Evolutionary conservation across 2,329 filamentous ascomycete species (phyloP).

Genomic region (Penicillium sp.): DNA sequence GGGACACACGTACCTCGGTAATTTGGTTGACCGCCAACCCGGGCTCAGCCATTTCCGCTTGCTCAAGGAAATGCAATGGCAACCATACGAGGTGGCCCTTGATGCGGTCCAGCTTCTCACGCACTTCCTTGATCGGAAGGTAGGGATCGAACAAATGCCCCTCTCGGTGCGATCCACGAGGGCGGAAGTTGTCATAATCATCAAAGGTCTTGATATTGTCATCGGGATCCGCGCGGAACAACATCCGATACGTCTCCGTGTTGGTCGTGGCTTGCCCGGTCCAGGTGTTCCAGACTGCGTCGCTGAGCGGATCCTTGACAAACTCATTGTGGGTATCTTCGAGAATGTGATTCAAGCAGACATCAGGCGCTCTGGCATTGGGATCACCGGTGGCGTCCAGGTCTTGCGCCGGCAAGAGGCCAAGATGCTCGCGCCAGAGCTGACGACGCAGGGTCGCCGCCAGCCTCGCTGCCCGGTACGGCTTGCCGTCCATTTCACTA

Average conservation of each 20-base stretch:
- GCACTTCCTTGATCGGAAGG: constrained; percentile 65
- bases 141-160: constrained; percentile 84
- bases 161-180: constrained; percentile 61
- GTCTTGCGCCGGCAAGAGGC: constrained; percentile 68
- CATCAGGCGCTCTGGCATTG: constrained; percentile 71
- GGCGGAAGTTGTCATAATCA: constrained; percentile 74
- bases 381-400: constrained; percentile 59
- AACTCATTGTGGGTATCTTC: constrained; percentile 62
- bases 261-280: constrained; percentile 65
- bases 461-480: constrained; percentile 67
- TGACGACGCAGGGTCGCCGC: constrained; percentile 75
- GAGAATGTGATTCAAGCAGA: constrained; percentile 66
- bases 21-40: constrained; percentile 78
- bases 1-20: constrained; percentile 68
- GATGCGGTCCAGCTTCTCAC: constrained; percentile 69
- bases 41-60: constrained; percentile 83
- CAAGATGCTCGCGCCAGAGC: constrained; percentile 87
- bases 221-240: constrained; percentile 88
- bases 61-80: constrained; percentile 78
- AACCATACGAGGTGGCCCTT: constrained; percentile 92
- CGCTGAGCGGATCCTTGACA: constrained; percentile 67
- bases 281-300: constrained; percentile 67
- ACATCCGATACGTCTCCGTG: constrained; percentile 71
- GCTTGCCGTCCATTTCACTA: constrained; percentile 65
- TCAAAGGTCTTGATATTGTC: constrained; percentile 82